These are phyloP conservation scores for Mucor indicus DNA, from an alignment of 371 early-diverging fungal species.

Conservation along the genomic window DNA sequence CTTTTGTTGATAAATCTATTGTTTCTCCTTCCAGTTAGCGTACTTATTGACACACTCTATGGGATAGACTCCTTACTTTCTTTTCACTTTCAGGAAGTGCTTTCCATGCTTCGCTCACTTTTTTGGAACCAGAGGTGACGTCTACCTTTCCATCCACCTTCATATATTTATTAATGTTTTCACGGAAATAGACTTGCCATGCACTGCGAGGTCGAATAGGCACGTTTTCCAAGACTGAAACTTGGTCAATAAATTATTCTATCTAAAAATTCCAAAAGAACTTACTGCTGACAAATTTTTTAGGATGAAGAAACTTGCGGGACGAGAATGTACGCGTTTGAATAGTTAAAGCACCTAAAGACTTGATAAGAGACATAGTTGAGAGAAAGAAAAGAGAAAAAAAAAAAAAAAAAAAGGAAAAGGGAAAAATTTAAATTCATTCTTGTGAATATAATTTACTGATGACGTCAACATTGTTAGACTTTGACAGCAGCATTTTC, in stretches of 20 bases:
- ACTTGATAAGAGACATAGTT: conserved; percentile 11
- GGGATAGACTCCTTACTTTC: no score
- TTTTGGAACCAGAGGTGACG: conserved; percentile 18
- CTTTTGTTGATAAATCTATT: conserved; percentile 28
- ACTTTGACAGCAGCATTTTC: no score
- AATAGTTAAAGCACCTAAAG: conserved; percentile 6
- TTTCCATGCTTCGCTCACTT: conserved; percentile 26
- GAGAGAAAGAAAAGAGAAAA: neutral
- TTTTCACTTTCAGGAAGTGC: conserved; percentile 27
- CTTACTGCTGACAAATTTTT: conserved; percentile 40
- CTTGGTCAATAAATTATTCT: neutral
- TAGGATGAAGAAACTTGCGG: conserved; percentile 22
- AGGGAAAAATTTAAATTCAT: no score
- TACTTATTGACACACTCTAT: no score
- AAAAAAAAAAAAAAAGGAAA: no score
- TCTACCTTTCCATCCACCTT: conserved; percentile 24
- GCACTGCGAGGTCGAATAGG: conserved; percentile 48
- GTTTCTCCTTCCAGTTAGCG: no score
- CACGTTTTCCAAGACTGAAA: conserved; percentile 34
- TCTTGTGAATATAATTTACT: no score
- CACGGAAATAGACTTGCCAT: conserved; percentile 48
- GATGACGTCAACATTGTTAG: no score
- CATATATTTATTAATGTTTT: conserved; percentile 35
- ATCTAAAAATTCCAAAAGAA: neutral
- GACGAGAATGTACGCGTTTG: conserved; percentile 19